Base-by-base conservation (phyloP, 495 filamentous ascomycete species). In the Poronia punctata region DNA sequence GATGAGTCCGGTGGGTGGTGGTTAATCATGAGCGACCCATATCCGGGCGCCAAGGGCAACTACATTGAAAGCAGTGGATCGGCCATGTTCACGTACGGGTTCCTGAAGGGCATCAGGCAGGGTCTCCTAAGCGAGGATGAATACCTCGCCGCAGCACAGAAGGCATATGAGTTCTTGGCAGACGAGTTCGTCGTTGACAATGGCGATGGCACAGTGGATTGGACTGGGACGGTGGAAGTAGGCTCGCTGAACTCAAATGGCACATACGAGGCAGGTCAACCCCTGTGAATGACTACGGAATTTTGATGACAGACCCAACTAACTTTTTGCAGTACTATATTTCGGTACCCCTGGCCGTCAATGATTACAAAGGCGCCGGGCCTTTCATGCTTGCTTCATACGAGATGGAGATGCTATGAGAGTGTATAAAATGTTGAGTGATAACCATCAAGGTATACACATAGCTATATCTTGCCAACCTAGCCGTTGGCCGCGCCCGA, bases 41-140 rank as follows among this genome's bases (percentile, higher is more conserved):
- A 58, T 26, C 62, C 67, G 0, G 68, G 67, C 0, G 50, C 48
- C 5, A 37, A 65, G 35, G 70, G 71, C 1, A 82, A 82, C 40
- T 82, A 79, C 38, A 74, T 82, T 39, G 76, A 82, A 57, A 71
- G 68, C 28, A 77, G 72, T 36, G 74, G 64, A 9, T 74, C 67
- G 10, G 76, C 76, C 4, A 79, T 82, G 74, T 78, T 79, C 51
- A 63, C 66, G 5, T 77, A 75, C 53, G 70, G 66, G 3, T 57
- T 75, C 39, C 54, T 75, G 35, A 77, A 76, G 54, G 75, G 70
- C 1, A 59, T 69, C 7, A 52, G 69, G 33, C 53, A 67, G 22
- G 75, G 72, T 1, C 59, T 65, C 40, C 48, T 71, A 7, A 35
- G 38, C 5, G 38, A 31, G 6, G 40, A 29, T 5, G 53, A 60